These are phyloP conservation scores for Boechera retrofracta DNA, from an alignment of 345 rosid genomes.

Conservation along the genomic window DNA sequence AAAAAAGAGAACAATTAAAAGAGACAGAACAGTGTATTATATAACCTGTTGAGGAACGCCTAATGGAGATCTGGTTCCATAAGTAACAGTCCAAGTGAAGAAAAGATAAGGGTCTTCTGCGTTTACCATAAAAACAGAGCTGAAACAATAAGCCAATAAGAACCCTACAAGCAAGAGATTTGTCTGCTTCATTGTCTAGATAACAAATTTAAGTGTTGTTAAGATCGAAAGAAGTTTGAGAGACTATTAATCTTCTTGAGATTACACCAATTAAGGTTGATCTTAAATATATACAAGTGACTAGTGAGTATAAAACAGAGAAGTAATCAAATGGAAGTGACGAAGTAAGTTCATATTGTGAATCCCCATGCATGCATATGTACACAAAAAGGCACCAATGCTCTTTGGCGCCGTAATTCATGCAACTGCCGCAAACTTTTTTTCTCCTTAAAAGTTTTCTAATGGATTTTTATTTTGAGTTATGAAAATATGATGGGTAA, in stretches of 20 bases:
- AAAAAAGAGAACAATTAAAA: too few species aligned
- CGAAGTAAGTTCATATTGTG: constrained; percentile 39
- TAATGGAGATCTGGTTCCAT: constrained; percentile 62
- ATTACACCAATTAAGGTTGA: constrained; percentile 2
- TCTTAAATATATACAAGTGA: constrained; percentile 26
- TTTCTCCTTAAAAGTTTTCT: too few species aligned
- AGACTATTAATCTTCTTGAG: neutral
- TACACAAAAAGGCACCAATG: constrained; percentile 20
- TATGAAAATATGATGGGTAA: neutral
- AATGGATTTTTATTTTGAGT: neutral
- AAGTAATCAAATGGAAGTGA: constrained; percentile 27
- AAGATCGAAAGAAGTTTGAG: constrained; percentile 13
- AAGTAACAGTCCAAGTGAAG: constrained; percentile 66
- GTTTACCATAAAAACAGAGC: constrained; percentile 24
- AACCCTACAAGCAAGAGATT: constrained; percentile 22
- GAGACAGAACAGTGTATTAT: constrained; percentile 3
- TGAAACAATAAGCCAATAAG: constrained; percentile 19
- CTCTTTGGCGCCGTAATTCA: constrained; percentile 45
- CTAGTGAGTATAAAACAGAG: neutral
- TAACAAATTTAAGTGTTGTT: neutral
- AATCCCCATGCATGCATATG: constrained; percentile 39
- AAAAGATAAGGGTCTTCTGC: constrained; percentile 65
- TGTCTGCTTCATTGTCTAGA: constrained; percentile 28
- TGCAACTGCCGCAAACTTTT: constrained; percentile 29
- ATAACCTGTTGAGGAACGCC: constrained; percentile 51